Evolutionary conservation across 768 basidiomycete genomes (phyloP).

Genomic region (Lactarius sanguifluus): DNA sequence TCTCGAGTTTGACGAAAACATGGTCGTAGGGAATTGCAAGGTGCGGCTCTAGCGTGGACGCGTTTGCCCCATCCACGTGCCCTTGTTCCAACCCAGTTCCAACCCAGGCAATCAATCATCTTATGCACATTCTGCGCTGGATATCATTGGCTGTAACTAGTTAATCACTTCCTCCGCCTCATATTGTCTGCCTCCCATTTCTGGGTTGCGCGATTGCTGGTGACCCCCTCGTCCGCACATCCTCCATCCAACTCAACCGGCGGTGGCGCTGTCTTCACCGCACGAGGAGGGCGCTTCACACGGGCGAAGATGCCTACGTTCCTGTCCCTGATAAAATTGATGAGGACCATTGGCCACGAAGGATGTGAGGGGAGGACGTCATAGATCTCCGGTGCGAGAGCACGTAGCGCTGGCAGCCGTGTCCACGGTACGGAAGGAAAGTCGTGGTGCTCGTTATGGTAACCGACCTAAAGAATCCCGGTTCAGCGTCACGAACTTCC

Average conservation of each 20-base stretch:
- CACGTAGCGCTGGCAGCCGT: constrained; percentile 76
- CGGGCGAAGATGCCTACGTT: constrained; percentile 88
- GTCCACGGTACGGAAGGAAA: constrained; percentile 98
- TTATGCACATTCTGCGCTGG: too few relatives aligned
- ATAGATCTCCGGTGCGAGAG: constrained; percentile 90
- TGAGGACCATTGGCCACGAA: constrained; percentile 92
- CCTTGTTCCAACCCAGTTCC: neutral
- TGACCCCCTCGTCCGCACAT: constrained; percentile 23
- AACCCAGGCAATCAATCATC: neutral
- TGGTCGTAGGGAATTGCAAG: constrained; percentile 26
- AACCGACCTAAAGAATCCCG: constrained; percentile 68
- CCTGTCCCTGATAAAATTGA: constrained; percentile 90
- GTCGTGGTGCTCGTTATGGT: constrained; percentile 99
- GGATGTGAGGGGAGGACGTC: constrained; percentile 83
- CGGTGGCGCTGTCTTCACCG: neutral
- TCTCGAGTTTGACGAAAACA: constrained; percentile 21
- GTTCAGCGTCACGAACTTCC: constrained; percentile 14
- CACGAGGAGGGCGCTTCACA: constrained; percentile 57
- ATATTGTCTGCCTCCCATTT: constrained; percentile 8
- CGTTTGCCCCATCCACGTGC: constrained; percentile 11
- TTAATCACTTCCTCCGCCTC: constrained; percentile 15
- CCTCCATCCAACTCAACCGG: constrained; percentile 28
- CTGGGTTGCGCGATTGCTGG: neutral
- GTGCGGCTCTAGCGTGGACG: constrained; percentile 19
- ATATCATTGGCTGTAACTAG: neutral